Evolutionary conservation across 495 filamentous ascomycete genomes (phyloP), one percentile per base, ranked within the genome.

Genomic region (Penicillium pancosmium): DNA sequence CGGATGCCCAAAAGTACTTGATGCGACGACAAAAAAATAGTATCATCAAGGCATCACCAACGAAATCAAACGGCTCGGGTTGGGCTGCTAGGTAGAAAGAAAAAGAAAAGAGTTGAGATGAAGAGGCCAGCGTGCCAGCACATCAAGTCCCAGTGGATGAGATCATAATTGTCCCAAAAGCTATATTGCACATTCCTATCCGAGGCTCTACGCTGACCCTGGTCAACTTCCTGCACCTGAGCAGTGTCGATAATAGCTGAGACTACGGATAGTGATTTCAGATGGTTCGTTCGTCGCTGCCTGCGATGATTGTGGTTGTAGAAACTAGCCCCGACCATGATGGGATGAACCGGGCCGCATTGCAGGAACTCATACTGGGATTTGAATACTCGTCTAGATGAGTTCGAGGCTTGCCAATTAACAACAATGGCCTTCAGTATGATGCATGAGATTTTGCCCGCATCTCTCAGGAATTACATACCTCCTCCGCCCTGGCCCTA

Each of bases 311-410:
- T 31, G 27, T 31, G 27, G 27, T 31, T 31, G 6, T 7, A 31
- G 27, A 0, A 31, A 31, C 6, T 31, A 1, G 4, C 27, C 27
- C 27, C 27, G 27, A 31, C 27, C 27, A 31, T 31, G 4, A 4
- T 31, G 1, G 41, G 60, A 63, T 44, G 61, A 54, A 60, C 69
- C 65, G 68, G 72, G 74, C 72, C 69, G 72, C 71, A 66, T 55
- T 77, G 74, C 74, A 75, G 72, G 68, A 70, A 61, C 54, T n/a
- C 11, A 12, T 40, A 40, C 36, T 13, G 15, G 36, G 36, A 40
- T 40, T 12, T 40, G 59, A 53, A 31, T 9, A 9, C 6, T 6
- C 27, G 54, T 59, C 57, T 59, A 33, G 50, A 54, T 58, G 56
- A 51, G 19, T 40, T 40, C 36, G 11, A 23, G 21, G 11, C 31